Evolutionary conservation across 495 filamentous ascomycete genomes (phyloP), one percentile per base, ranked within the genome.

Genomic region (Venustampulla echinocandica): DNA sequence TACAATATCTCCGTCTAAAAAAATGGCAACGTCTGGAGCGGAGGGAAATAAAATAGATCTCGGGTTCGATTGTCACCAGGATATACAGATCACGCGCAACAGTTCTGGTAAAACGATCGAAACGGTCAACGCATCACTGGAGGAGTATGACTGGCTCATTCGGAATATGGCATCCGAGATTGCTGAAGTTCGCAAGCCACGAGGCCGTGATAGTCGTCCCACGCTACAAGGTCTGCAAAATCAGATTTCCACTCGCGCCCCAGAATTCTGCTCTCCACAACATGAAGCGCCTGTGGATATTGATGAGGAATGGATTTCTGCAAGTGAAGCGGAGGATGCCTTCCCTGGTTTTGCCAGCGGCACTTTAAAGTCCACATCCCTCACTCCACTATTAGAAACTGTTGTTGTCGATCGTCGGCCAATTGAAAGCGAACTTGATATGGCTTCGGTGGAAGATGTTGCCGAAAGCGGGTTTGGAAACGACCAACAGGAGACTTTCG

Each of bases 11-110:
- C 35, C 58, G 19, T 17, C 40, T 2, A 59, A 58, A 22, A 55
- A 58, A 18, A 48, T 54, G 23, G 44, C 15, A 4, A 13, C 44
- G 1, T 3, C 25, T 23, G 6, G 22, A 7, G 11, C 33, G 10
- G 20, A 30, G 10, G 1, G 2, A 4, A 30, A 28, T 15, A 58
- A 49, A 17, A 64, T 69, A 46, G 67, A 71, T 28, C 62, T 76
- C 3, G 66, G 70, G 19, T 76, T 80, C 43, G 66, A 63, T 9
- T 63, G 58, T 1, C 75, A 78, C 44, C 65, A 59, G 36, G 19
- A 28, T 19, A 27, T 59, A 15, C 50, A 54, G 25, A 68, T 52
- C 40, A 42, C 43, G 17, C 39, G 45, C 13, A 38, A 46, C 28
- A 44, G 36, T 40, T 1, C 38, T 19, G 33, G 50, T 43, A 30